Conservation (phyloP, 441 rosid genomes). For the Raphanus hybrid region DNA sequence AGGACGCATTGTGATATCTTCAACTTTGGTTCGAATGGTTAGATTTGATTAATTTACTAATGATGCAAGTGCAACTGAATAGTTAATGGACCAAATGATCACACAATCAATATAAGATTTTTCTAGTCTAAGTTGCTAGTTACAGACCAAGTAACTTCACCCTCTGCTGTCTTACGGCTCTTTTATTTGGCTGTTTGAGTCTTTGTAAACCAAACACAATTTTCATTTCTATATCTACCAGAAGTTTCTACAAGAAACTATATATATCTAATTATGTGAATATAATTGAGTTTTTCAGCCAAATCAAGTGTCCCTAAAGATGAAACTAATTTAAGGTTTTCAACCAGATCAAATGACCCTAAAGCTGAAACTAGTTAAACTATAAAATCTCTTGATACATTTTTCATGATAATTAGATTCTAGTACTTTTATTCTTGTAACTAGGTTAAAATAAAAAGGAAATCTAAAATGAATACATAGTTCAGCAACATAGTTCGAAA, state of each 20-base stretch:
- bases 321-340: no score
- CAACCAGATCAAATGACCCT: neutral
- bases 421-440: neutral
- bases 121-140: conserved; percentile 6
- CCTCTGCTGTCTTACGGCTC: neutral
- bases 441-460: neutral
- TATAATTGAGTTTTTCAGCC: no score
- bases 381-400: neutral
- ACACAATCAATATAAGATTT: neutral
- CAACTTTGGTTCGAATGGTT: conserved; percentile 2
- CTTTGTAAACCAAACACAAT: neutral
- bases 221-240: no score
- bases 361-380: neutral
- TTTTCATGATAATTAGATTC: neutral
- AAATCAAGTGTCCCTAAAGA: no score
- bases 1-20: conserved; percentile 10
- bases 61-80: neutral
- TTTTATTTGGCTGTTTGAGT: neutral
- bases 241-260: no score
- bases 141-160: conserved; percentile 12
- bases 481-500: neutral
- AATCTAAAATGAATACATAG: neutral
- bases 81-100: neutral
- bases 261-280: neutral
- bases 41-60: neutral